Evolutionary conservation across 2,329 filamentous ascomycete species (phyloP).

Genomic region (Alternaria consortialis): DNA sequence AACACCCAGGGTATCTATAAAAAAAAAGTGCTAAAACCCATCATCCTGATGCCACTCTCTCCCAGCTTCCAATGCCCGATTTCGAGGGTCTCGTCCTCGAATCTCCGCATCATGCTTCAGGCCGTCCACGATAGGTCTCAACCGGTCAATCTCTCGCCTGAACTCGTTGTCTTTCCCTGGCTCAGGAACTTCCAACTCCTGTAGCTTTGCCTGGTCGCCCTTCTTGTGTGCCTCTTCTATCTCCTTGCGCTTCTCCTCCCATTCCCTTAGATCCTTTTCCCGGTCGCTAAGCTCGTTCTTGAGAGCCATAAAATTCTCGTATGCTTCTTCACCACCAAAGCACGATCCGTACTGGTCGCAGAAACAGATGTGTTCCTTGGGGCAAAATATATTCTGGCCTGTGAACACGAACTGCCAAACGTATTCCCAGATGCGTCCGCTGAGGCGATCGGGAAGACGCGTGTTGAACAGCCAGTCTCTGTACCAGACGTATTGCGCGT

Average conservation of each 20-base stretch:
- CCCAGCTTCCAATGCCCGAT: conserved; percentile 63
- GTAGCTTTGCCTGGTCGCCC: conserved; percentile 40
- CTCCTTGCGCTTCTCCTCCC: conserved; percentile 51
- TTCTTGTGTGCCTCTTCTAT: conserved; percentile 43
- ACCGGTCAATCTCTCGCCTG: conserved; percentile 54
- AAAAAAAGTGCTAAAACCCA: conserved; percentile 56
- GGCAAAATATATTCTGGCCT: conserved; percentile 59
- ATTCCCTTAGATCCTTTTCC: conserved; percentile 54
- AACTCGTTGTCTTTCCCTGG: conserved; percentile 56
- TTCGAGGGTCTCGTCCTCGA: conserved; percentile 61
- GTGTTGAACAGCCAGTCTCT: conserved; percentile 70
- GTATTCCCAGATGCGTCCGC: conserved; percentile 70
- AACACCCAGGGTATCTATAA: conserved; percentile 1
- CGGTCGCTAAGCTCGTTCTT: conserved; percentile 54
- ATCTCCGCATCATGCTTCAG: conserved; percentile 57
- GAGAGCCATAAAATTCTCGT: conserved; percentile 59
- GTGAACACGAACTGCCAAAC: conserved; percentile 71
- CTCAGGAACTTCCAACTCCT: conserved; percentile 49
- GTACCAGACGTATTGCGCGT: conserved; percentile 64
- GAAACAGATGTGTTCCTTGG: conserved; percentile 65
- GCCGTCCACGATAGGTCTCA: conserved; percentile 55
- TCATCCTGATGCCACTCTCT: conserved; percentile 65
- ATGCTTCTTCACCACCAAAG: conserved; percentile 62
- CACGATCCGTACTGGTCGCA: conserved; percentile 72
- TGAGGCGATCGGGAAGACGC: conserved; percentile 63